Evolutionary conservation across 2,329 filamentous ascomycete genomes (phyloP).

Genomic region (Exophiala calicioides): DNA sequence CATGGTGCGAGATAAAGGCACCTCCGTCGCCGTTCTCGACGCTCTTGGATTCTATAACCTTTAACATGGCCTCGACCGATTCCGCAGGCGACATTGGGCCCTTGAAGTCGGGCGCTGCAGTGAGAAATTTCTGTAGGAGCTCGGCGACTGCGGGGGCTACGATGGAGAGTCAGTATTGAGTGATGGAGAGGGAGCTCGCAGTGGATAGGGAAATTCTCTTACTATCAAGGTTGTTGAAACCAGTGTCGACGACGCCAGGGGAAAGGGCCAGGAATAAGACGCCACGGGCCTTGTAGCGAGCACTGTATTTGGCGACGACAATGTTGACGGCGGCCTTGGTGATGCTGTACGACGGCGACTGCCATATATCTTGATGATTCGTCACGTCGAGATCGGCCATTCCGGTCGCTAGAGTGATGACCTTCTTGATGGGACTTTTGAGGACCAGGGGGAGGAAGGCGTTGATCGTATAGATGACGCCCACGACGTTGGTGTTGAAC

Average conservation of each 20-base stretch:
- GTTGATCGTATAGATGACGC: conserved; percentile 56
- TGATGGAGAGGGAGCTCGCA: no score
- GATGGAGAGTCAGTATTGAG: no score
- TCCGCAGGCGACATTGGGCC: conserved; percentile 16
- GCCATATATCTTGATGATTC: conserved; percentile 40
- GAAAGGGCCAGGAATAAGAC: conserved; percentile 56
- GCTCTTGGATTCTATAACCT: conserved; percentile 13
- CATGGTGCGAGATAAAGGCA: conserved; percentile 56
- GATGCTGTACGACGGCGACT: conserved; percentile 46
- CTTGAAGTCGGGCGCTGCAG: conserved; percentile 12
- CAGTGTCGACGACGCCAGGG: conserved; percentile 54
- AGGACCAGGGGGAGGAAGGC: conserved; percentile 56
- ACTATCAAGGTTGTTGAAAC: conserved; percentile 27
- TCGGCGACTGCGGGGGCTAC: conserved; percentile 4
- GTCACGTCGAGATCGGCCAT: conserved; percentile 51
- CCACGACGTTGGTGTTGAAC: conserved; percentile 54
- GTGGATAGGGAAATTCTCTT: no score
- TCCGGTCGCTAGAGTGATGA: conserved; percentile 54
- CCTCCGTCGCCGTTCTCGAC: conserved; percentile 45
- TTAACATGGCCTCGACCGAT: conserved; percentile 12
- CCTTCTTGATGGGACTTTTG: conserved; percentile 55
- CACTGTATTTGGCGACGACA: conserved; percentile 55
- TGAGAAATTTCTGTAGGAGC: conserved; percentile 4
- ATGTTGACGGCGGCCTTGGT: conserved; percentile 58
- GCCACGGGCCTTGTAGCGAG: conserved; percentile 52